phyloP scores from a whole-genome alignment of 164 flowering plant species.

The Taxillus chinensis region DNA sequence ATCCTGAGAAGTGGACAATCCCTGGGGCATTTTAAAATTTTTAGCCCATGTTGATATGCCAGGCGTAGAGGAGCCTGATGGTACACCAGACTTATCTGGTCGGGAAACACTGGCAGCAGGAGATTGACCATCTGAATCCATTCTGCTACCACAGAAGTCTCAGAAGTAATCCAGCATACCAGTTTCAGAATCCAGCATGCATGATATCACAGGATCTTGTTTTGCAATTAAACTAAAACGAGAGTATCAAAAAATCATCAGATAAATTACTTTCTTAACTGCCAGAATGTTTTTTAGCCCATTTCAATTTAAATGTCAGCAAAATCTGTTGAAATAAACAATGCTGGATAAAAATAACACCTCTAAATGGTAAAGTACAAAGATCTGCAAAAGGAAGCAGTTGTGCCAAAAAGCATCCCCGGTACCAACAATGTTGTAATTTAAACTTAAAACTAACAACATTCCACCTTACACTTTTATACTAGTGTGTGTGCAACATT shows the following conservation, averaged over 20 bases:
- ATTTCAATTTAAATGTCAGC: too few species aligned
- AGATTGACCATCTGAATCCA: constrained; percentile 34
- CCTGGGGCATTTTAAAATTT: constrained; percentile 64
- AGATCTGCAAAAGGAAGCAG: too few species aligned
- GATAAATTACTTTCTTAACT: too few species aligned
- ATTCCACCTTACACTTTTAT: too few species aligned
- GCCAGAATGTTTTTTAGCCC: too few species aligned
- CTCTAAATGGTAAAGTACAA: too few species aligned
- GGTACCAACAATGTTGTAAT: too few species aligned
- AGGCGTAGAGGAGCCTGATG: constrained; percentile 50
- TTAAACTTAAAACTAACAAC: too few species aligned
- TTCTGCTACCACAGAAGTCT: constrained; percentile 14
- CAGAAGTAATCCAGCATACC: not conserved
- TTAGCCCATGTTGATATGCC: constrained; percentile 79
- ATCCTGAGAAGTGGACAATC: constrained; percentile 32
- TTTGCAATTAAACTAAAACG: constrained; percentile 5
- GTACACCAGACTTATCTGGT: constrained; percentile 32
- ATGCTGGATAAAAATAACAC: too few species aligned
- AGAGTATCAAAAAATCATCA: not conserved
- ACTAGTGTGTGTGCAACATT: too few species aligned
- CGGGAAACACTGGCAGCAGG: constrained; percentile 22
- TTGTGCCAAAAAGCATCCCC: too few species aligned
- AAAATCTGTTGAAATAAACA: too few species aligned
- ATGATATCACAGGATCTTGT: not conserved
- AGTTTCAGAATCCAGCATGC: constrained; percentile 1